Percentiles rank a stretch among this genome's conserved stretches.
Evolutionary conservation across 2,329 filamentous ascomycete genomes (phyloP).

Genomic region (Aspergillus sp.): DNA sequence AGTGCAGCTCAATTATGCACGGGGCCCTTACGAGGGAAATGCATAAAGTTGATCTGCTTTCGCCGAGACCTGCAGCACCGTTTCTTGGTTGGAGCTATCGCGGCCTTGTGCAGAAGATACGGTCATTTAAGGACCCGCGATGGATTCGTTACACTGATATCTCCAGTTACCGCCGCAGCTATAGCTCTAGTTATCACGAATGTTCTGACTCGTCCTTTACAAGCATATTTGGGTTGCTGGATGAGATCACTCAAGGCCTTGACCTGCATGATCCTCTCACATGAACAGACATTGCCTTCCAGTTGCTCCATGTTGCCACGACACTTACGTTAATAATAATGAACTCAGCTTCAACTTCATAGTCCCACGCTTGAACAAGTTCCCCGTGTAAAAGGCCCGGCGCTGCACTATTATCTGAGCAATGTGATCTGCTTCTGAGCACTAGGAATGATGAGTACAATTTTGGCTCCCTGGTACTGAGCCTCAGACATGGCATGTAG

Average conservation of each 20-base stretch:
- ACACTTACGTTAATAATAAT: background rate
- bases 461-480: no score
- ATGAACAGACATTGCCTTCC: background rate
- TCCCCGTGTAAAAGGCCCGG: no score
- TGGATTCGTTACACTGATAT: no score
- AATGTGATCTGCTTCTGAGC: no score
- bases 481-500: no score
- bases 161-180: background rate
- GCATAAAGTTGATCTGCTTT: constrained; percentile 15
- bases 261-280: background rate
- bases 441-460: no score
- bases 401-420: no score
- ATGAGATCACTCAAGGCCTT: background rate
- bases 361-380: no score
- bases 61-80: constrained; percentile 15
- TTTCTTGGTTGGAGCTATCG: constrained; percentile 12
- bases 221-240: background rate
- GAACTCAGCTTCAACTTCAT: no score
- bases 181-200: background rate
- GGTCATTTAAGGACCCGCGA: constrained; percentile 13
- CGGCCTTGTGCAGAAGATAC: constrained; percentile 5
- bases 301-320: background rate
- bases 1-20: constrained; percentile 27
- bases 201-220: background rate
- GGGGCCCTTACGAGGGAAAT: constrained; percentile 20